phyloP scores from a whole-genome alignment of 371 early-diverging fungal genomes.

The Mortierella sp. region DNA sequence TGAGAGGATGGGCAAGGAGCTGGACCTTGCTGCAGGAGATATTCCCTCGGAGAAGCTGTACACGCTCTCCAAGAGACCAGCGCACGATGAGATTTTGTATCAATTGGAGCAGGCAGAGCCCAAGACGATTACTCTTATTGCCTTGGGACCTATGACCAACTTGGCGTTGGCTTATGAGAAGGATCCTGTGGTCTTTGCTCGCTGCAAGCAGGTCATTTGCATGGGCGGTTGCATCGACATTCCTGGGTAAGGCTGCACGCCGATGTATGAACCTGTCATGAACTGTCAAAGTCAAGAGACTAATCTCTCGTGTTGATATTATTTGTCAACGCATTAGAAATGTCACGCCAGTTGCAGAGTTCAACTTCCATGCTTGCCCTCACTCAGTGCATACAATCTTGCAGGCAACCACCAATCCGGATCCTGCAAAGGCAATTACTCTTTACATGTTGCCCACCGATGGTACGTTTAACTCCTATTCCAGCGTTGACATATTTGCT shows the following conservation, averaged over 20 bases:
- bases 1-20: conserved; percentile 33
- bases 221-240: conserved; percentile 64
- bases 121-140: conserved; percentile 64
- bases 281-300: not conserved
- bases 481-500: not conserved
- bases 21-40: conserved; percentile 39
- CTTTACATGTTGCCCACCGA: conserved; percentile 65
- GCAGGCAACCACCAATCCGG: conserved; percentile 58
- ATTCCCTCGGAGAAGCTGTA: conserved; percentile 44
- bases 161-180: conserved; percentile 66
- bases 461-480: conserved; percentile 39
- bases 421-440: conserved; percentile 48
- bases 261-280: not conserved
- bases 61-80: conserved; percentile 58
- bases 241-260: conserved; percentile 36
- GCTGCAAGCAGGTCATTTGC: conserved; percentile 64
- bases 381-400: conserved; percentile 65
- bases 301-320: not conserved
- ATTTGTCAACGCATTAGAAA: conserved; percentile 51
- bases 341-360: conserved; percentile 67
- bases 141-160: conserved; percentile 73
- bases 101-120: conserved; percentile 63
- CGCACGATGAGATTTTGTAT: conserved; percentile 64
- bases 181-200: conserved; percentile 64
- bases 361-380: conserved; percentile 70